These are phyloP conservation scores for Pseudocercospora cruenta DNA, from an alignment of 2,329 filamentous ascomycete species.

Conservation along the genomic window DNA sequence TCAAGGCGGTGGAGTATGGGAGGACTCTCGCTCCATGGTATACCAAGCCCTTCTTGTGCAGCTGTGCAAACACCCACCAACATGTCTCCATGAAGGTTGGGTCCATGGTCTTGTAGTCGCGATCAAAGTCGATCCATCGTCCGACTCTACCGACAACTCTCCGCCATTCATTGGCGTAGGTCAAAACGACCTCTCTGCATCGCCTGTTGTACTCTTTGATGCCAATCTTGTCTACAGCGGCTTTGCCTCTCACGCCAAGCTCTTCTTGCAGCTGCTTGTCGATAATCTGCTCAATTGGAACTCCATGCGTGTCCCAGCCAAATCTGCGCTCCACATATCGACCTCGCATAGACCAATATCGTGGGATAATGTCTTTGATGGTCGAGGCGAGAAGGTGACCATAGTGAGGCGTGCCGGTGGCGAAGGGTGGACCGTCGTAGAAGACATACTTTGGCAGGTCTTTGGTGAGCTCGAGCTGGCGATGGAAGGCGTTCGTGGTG, in stretches of 20 bases:
- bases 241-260: slow-evolving; percentile 82
- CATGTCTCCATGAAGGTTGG: slow-evolving; percentile 92
- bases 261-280: slow-evolving; percentile 72
- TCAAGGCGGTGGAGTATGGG: slow-evolving; percentile 91
- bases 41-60: slow-evolving; percentile 86
- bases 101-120: slow-evolving; percentile 98
- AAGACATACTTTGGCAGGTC: slow-evolving; percentile 87
- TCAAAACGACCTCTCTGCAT: slow-evolving; percentile 91
- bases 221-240: slow-evolving; percentile 83
- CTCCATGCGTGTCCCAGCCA: slow-evolving; percentile 92
- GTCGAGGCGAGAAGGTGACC: slow-evolving; percentile 85
- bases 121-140: slow-evolving; percentile 97
- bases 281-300: slow-evolving; percentile 96
- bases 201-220: slow-evolving; percentile 89
- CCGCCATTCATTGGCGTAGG: slow-evolving; percentile 84
- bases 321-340: slow-evolving; percentile 90
- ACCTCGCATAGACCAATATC: slow-evolving; percentile 98
- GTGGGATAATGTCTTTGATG: slow-evolving; percentile 94
- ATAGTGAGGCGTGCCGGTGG: slow-evolving; percentile 66
- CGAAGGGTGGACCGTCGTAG: slow-evolving; percentile 71
- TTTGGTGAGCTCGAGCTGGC: slow-evolving; percentile 83
- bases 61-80: slow-evolving; percentile 96
- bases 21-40: slow-evolving; percentile 92
- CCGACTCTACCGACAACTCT: slow-evolving; percentile 84
- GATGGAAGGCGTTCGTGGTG: slow-evolving; percentile 87